A percentile compares a stretch with the other conserved stretches of the same genome.
phyloP scores from a whole-genome alignment of 345 rosid species.

The Eucalyptus marginata region DNA sequence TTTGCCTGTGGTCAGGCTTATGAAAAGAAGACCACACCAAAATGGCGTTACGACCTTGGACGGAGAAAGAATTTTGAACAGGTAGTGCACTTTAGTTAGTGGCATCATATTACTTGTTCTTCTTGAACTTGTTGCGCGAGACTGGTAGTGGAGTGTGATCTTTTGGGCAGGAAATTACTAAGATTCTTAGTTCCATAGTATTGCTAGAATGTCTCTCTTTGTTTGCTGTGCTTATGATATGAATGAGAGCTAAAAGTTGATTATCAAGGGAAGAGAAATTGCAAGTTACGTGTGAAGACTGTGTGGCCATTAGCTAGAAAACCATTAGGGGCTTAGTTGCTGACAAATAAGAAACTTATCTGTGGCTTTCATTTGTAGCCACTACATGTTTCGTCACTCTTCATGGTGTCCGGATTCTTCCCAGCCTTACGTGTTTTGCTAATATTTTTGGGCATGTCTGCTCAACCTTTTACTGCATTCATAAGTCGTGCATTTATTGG shows the following conservation, averaged over 20 bases:
- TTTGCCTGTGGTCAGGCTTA: conserved; percentile 54
- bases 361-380: neutral
- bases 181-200: neutral
- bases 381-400: neutral
- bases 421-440: neutral
- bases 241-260: neutral
- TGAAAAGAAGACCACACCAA: conserved; percentile 85
- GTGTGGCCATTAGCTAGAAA: neutral
- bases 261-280: neutral
- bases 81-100: neutral
- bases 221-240: neutral
- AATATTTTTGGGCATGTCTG: neutral
- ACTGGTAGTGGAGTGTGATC: neutral
- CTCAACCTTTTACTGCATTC: neutral
- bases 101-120: neutral
- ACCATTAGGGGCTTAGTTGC: neutral
- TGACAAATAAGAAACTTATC: neutral
- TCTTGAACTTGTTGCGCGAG: neutral
- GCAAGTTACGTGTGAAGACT: neutral
- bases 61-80: conserved; percentile 85
- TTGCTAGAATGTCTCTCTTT: neutral
- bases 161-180: neutral
- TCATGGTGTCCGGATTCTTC: neutral
- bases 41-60: conserved; percentile 96
- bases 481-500: neutral